Base-by-base conservation (phyloP, 1,139 yeast species). In the Blastobotrys persicus region DNA sequence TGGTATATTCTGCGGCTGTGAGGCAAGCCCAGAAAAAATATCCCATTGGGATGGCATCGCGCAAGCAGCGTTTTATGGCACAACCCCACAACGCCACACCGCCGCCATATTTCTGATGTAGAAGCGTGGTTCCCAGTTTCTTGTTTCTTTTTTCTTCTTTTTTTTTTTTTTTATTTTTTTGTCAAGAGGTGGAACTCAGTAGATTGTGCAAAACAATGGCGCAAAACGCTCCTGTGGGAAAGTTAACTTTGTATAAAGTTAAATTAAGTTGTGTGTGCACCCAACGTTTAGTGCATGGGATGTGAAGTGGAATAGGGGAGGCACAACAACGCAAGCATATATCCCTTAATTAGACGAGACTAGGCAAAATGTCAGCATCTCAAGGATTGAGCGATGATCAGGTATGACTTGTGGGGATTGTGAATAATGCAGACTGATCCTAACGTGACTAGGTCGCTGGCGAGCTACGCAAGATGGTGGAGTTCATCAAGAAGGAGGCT, bases 401-500 rank as follows among this genome's bases (percentile, higher is more conserved):
- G 46, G 55, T 44, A 23, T 9, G 39, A n/a, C 44, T 39, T 6
- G n/a, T 7, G 12, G 13, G 3, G n/a, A 5, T 11, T n/a, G 35
- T 7, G 35, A 12, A 20, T 9, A 31, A 16, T 17, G 35, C 16
- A 6, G 47, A n/a, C 13, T 9, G 42, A 16, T 41, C 28, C 45
- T 46, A 35, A 46, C 48, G 13, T 14, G 39, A 49, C 4, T 38
- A 89, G 92, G 98, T 89, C 62, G 89, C 85, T 66, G 88, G 89
- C 61, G 98, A 92, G 76, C 88, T 92, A 72, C 83, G 85, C 71
- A 92, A 92, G 77, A 92, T 94, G 97, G 96, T 92, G 69, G 92
- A 95, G 69, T 94, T 92, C 83, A 94, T 94, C 78, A 88, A 85
- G 75, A 91, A 91, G 80, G 99, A 94, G 75, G 98, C 98, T 34